Percentiles rank a stretch among this genome's conserved stretches.
Conservation (phyloP, 2,329 filamentous ascomycete species). For the Orbilia quercus region DNA sequence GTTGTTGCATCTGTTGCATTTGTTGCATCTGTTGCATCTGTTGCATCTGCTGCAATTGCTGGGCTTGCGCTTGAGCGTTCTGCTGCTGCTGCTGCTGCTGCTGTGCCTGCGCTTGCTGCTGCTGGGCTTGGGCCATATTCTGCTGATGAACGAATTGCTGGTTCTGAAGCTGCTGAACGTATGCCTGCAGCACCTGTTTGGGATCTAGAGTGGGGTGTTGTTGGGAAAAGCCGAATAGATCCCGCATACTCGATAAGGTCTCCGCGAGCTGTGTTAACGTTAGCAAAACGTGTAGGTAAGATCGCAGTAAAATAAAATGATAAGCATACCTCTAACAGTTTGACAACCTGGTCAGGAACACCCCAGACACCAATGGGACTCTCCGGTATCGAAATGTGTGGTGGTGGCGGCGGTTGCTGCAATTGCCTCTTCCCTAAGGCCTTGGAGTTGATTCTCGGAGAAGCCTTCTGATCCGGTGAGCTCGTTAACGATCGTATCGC, state of each 20-base stretch:
- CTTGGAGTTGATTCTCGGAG: constrained; percentile 70
- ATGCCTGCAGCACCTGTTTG: constrained; percentile 68
- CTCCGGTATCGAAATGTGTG: constrained; percentile 62
- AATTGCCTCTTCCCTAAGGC: constrained; percentile 67
- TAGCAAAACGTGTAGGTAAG: constrained; percentile 6
- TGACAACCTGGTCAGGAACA: constrained; percentile 69
- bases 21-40: constrained; percentile 56
- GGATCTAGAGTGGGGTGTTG: constrained; percentile 69
- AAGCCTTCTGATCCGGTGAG: constrained; percentile 69
- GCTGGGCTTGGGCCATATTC: constrained; percentile 59
- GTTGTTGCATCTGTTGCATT: constrained; percentile 57
- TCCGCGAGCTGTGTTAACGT: constrained; percentile 69
- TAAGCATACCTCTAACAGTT: constrained; percentile 71
- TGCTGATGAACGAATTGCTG: constrained; percentile 62
- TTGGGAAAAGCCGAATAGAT: constrained; percentile 71
- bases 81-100: constrained; percentile 59
- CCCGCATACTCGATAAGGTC: constrained; percentile 73
- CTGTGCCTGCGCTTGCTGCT: constrained; percentile 57
- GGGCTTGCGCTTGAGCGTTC: constrained; percentile 60
- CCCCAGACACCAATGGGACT: constrained; percentile 68
- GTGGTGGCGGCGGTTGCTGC: constrained; percentile 63
- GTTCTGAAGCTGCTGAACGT: constrained; percentile 64
- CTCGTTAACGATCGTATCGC: constrained; percentile 63
- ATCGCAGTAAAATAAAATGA: neutral
- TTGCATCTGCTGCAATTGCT: constrained; percentile 58